Base-by-base conservation (phyloP, 768 basidiomycete genomes). In the Calvatia gigantea region DNA sequence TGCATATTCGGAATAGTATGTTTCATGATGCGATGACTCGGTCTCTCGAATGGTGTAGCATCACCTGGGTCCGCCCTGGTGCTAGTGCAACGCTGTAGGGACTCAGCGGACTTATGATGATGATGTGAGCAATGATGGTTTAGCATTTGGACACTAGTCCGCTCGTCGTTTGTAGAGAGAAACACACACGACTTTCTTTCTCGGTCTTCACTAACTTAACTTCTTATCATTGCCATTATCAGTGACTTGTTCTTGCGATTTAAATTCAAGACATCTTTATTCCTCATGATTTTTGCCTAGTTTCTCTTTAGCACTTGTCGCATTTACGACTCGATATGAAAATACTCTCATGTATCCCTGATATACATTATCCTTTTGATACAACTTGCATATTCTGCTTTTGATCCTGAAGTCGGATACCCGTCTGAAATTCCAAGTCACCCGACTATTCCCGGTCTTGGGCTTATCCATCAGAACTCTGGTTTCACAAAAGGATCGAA, bases 1-100 rank as follows among this genome's bases (percentile, higher is more conserved):
- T 45, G 65, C 65, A 11, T 71, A 69, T 46, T 54, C 53, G 9
- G 54, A 45, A 27, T 60, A 33, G 29, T 29, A 9, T 23, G 41
- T 14, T 27, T 7, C 3, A 15, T 21, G 23, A 2, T 15, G 46
- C 19, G 12, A 19, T 48, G 19, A 21, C 1, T 11, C 2, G n/a
- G 6, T 1, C 39, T 41, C n/a, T 15, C 8, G n/a, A 19, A 19
- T 9, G 19, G 39, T 41, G 8, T 8, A 0, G 19, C n/a, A 1
- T 41, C 39, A 19, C 21, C 39, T 41, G 39, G 11, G 0, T 1
- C 14, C 15, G 23, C 2, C 14, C 35, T 14, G 17, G 2, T 37
- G 2, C 11, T 37, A 5, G 14, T 37, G 35, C 35, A 11, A 12
- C 14, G 21, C 41, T 42, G 41, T 19, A 21, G 7, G 2, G 41